phyloP scores from a whole-genome alignment of 1,284 basidiomycete species.

The Fistulina hepatica region DNA sequence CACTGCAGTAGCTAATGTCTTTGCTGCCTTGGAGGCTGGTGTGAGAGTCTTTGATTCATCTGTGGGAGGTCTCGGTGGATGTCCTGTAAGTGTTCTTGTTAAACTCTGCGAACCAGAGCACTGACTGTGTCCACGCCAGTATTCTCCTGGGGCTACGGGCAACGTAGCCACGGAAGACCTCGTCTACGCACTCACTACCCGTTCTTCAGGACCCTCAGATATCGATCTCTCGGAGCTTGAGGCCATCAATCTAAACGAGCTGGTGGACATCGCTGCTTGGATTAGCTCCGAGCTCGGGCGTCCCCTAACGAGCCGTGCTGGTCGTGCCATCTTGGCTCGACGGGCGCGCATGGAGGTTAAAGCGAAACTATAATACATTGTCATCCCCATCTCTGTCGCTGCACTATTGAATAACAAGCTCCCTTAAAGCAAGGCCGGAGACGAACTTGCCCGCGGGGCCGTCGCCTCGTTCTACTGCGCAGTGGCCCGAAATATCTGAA shows the following conservation, averaged over 20 bases:
- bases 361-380: conserved; percentile 13
- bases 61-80: conserved; percentile 85
- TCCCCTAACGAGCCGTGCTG: conserved; percentile 71
- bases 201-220: conserved; percentile 5
- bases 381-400: no score
- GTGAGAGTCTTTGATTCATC: conserved; percentile 65
- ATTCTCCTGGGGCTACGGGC: conserved; percentile 91
- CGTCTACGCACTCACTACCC: conserved; percentile 47
- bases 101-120: no score
- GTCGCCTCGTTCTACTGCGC: no score
- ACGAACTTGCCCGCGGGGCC: no score
- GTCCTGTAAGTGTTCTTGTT: no score
- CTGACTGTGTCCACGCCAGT: no score
- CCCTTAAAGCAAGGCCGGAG: no score
- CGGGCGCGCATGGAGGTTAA: conserved; percentile 21
- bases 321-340: conserved; percentile 61
- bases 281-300: conserved; percentile 59
- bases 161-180: conserved; percentile 90
- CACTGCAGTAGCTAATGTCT: conserved; percentile 65
- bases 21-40: conserved; percentile 52
- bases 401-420: no score
- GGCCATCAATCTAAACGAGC: conserved; percentile 47
- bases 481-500: no score
- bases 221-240: conserved; percentile 9
- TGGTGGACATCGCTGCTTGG: conserved; percentile 76